phyloP scores from a whole-genome alignment of 2,329 filamentous ascomycete species.

The Alternaria burnsii region DNA sequence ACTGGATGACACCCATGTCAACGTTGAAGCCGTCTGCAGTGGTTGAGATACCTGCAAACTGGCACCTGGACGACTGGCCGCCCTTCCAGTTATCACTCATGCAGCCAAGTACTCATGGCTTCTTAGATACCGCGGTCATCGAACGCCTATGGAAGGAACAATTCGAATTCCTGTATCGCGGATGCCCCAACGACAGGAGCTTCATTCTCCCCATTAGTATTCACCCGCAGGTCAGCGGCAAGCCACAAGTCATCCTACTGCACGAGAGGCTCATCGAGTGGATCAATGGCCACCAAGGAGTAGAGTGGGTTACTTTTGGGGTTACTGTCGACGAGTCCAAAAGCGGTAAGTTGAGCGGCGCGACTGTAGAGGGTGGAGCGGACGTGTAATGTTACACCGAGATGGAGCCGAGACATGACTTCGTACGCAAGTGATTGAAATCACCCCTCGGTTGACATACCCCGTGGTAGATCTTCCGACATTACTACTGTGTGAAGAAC shows the following conservation, averaged over 20 bases:
- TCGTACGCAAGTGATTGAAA: background rate
- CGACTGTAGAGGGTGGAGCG: conserved; percentile 45
- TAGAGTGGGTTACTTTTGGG: conserved; percentile 54
- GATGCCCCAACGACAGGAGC: conserved; percentile 51
- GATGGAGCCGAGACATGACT: background rate
- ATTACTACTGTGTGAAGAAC: background rate
- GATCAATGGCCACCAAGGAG: conserved; percentile 56
- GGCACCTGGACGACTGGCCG: conserved; percentile 62
- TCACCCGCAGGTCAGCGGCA: conserved; percentile 59
- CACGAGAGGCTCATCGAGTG: conserved; percentile 59
- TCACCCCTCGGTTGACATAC: background rate
- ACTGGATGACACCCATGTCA: conserved; percentile 53
- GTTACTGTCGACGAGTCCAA: conserved; percentile 51
- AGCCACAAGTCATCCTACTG: conserved; percentile 58
- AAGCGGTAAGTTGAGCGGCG: conserved; percentile 45
- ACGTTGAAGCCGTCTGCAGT: conserved; percentile 43
- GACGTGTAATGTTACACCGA: conserved; percentile 15
- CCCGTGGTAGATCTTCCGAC: background rate
- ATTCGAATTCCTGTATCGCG: conserved; percentile 57
- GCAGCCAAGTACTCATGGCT: conserved; percentile 63
- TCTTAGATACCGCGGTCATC: conserved; percentile 53
- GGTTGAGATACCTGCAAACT: conserved; percentile 58
- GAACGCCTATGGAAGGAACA: conserved; percentile 58
- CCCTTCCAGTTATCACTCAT: conserved; percentile 53
- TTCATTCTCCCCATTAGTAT: conserved; percentile 60